Evolutionary conservation across 352 stramenopile species (phyloP), one percentile per base, ranked within the genome.

Genomic region (Phytopythium boreale): DNA sequence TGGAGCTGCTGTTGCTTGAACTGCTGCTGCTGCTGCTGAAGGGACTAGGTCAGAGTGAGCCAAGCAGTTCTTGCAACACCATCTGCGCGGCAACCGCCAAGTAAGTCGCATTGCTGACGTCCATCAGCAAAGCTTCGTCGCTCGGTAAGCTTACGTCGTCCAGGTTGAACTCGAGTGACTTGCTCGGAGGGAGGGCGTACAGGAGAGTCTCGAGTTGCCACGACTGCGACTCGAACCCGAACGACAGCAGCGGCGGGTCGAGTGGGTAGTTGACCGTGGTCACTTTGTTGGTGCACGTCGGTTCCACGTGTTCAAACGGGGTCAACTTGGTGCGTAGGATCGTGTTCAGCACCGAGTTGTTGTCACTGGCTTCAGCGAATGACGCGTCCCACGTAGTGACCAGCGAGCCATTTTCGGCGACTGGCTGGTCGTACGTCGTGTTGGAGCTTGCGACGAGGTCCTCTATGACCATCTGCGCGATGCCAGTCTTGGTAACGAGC

Each of bases 201-300:
- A 34, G 2, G 5, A 71, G 29, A 6, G 27, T 41, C 6, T 65
- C 41, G 4, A 44, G 0, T 0, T 74, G 68, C 59, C 64, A 74
- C 37, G 44, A 2, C 19, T 43, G 59, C 2, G 59, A 64, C 17
- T 20, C 26, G 31, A 71, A 74, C 9, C 43, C 68, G 20, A 74
- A 74, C 29, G 29, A 34, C 9, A 65, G 46, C 29, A 51, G 37
- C 10, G 37, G n/a, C 17, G 24, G 49, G 15, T 55, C 22, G 4
- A 36, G 49, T 12, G 24, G 49, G 15, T 55, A 26, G 22, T 55
- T 55, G 20, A 55, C 17, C 22, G 44, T 24, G 11, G 49, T 22
- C 17, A 43, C 37, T 2, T 34, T 37, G 11, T 43, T 22, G 4
- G n/a, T 46, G 26, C 29, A 66, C 11, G 19, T 55, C 29, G 49